Evolutionary conservation across 2,329 filamentous ascomycete species (phyloP), one percentile per base, ranked within the genome.

Genomic region (Emericellopsis cladophorae): DNA sequence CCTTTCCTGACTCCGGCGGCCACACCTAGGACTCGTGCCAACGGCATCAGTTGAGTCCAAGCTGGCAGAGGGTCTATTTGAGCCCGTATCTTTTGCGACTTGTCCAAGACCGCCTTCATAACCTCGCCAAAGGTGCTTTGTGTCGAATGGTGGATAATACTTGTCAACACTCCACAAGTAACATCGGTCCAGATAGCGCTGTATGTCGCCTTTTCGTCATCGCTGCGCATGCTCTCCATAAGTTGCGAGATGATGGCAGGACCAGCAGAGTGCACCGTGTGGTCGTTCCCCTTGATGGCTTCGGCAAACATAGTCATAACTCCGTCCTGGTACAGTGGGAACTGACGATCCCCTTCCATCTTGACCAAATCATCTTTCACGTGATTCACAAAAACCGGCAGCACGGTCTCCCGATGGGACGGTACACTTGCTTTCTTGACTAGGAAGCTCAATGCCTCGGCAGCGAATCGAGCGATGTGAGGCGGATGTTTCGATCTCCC

Each of bases 271-370:
- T 81, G 77, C 37, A 81, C 60, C 2, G 66, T 69, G 38, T 69
- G 52, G 3, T 77, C 75, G 12, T 76, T 70, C 14, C 76, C 73
- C 58, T 82, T 81, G 50, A 76, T 72, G 8, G 89, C 81, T 59
- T 96, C 90, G 4, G 87, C 80, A 53, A 95, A 86, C 69, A 96
- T 81, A 15, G 79, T 84, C 86, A 95, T 95, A 36, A 95, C 61
- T 42, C 90, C 92, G 55, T 93, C 80, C 46, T 83, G 81, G 56
- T 95, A 95, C 12, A 87, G 69, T 11, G 68, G 66, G 45, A 76
- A 75, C 45, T 80, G 72, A 33, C 70, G 70, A 11, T 70, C 67
- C n/a, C 68, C 70, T 26, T 60, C 61, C 40, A 67, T 60, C 31
- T 62, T 65, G 39, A 70, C 49, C 39, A 94, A 66, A 53, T 94